phyloP scores from a whole-genome alignment of 768 basidiomycete genomes.

The Lactarius trivialis region DNA sequence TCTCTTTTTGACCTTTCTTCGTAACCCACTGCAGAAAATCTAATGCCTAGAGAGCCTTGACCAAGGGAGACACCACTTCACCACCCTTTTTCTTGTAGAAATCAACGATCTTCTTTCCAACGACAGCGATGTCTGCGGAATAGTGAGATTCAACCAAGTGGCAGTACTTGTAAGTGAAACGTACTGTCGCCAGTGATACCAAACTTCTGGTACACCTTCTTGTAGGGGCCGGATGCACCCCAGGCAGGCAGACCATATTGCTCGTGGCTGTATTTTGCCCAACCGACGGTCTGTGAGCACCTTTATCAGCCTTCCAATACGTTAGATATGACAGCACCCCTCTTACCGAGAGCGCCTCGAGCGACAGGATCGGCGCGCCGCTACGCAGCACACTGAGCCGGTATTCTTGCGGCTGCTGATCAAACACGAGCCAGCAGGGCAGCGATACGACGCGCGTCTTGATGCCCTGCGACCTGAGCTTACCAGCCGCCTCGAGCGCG shows the following conservation, averaged over 20 bases:
- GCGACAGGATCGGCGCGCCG: slow-evolving; percentile 82
- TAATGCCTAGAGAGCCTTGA: slow-evolving; percentile 53
- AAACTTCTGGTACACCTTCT: slow-evolving; percentile 87
- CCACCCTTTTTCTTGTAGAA: slow-evolving; percentile 82
- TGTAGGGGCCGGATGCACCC: slow-evolving; percentile 88
- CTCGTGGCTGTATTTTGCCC: slow-evolving; percentile 89
- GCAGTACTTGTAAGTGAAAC: slow-evolving; percentile 27
- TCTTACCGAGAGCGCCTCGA: slow-evolving; percentile 71
- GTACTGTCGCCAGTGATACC: slow-evolving; percentile 71
- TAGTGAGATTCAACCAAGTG: neutral
- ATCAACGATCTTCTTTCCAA: slow-evolving; percentile 79
- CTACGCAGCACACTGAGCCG: slow-evolving; percentile 78
- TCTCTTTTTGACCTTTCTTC: neutral
- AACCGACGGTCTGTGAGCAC: slow-evolving; percentile 54
- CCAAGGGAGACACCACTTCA: slow-evolving; percentile 64
- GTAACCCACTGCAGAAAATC: neutral
- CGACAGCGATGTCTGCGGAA: slow-evolving; percentile 58
- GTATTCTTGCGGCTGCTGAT: slow-evolving; percentile 76
- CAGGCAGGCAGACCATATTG: slow-evolving; percentile 70
- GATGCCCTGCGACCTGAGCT: slow-evolving; percentile 70
- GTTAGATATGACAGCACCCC: neutral
- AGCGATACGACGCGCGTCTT: slow-evolving; percentile 80
- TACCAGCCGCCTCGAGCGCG: slow-evolving; percentile 77
- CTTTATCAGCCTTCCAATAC: slow-evolving; percentile 11
- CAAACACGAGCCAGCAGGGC: slow-evolving; percentile 87